Evolutionary conservation across 2,329 filamentous ascomycete genomes (phyloP).

Genomic region (Ophiostoma ulmi): DNA sequence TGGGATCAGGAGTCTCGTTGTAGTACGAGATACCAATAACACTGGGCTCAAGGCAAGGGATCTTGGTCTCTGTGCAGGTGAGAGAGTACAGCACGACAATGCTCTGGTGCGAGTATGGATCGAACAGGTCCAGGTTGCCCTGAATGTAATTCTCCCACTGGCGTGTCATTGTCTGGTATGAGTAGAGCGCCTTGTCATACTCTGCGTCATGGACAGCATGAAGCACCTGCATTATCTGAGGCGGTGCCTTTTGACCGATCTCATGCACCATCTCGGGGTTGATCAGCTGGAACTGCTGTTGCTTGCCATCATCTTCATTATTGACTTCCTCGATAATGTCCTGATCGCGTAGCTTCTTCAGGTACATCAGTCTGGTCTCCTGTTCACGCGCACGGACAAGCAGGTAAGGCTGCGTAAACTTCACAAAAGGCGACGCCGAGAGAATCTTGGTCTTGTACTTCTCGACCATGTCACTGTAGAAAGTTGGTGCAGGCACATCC

Average conservation of each 20-base stretch:
- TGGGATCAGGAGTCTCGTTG: constrained; percentile 69
- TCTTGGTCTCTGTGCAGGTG: constrained; percentile 88
- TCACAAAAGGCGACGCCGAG: constrained; percentile 93
- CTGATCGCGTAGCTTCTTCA: constrained; percentile 78
- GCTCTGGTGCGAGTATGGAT: constrained; percentile 92
- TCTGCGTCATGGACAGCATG: constrained; percentile 95
- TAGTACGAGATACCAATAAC: constrained; percentile 91
- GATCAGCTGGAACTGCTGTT: constrained; percentile 80
- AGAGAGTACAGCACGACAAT: constrained; percentile 92
- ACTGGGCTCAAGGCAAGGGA: constrained; percentile 86
- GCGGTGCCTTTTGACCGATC: constrained; percentile 71
- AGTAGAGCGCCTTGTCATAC: constrained; percentile 89
- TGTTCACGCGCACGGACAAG: constrained; percentile 88
- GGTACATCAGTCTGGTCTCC: constrained; percentile 74
- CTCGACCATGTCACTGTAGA: constrained; percentile 90
- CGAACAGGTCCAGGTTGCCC: constrained; percentile 81
- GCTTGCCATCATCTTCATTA: constrained; percentile 59
- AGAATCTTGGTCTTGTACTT: constrained; percentile 90
- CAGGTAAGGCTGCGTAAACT: constrained; percentile 88
- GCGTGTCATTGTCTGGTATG: constrained; percentile 87
- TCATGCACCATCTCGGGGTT: constrained; percentile 92
- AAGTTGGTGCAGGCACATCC: constrained; percentile 79
- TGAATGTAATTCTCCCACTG: constrained; percentile 96
- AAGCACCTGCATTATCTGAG: constrained; percentile 85
- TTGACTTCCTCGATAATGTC: constrained; percentile 48